Evolutionary conservation across 805 yeast genomes (phyloP), one percentile per base, ranked within the genome.

Genomic region (Candida patagonica): DNA sequence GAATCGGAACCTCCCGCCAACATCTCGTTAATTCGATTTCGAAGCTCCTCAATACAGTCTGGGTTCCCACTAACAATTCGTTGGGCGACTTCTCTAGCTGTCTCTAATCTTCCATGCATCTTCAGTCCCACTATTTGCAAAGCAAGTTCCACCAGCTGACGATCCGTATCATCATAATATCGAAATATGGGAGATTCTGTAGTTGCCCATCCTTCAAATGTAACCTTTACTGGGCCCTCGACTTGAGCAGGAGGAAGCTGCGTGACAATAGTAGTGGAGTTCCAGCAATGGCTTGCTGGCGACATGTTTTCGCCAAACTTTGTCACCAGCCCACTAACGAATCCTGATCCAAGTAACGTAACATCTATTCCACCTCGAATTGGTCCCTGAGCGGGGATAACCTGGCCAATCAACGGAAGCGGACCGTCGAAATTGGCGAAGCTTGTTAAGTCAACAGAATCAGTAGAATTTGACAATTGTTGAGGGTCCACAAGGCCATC

Each of bases 301-400:
- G 68, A 61, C 9, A 48, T 45, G 35, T 47, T 45, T 19, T 61
- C 76, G 26, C 98, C 98, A 62, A 92, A 92, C 61, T 81, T 82
- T 15, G 88, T 95, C 21, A 68, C 67, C 43, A 89, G 65, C 0
- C 95, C 95, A 15, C 82, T 82, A 40, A 79, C 77, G 68, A 92
- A 92, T 44, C 86, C 83, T 36, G 78, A 71, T 1, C 98, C 98
- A 30, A 92, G 66, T 35, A 92, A 63, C 0, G 98, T 92, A 7
- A 92, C 85, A 57, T 92, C 98, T 32, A 88, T 79, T 15, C 98
- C 98, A 49, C 98, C 98, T 46, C 95, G 73, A 12, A 87, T 73
- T 10, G 96, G 94, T 2, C 98, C 98, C 55, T 84, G 88, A 0
- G 92, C 81, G 1, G 98, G 98, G 42, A 92, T 88, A 9, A 92